Conservation (phyloP, 2,329 filamentous ascomycete genomes). For the Talaromyces sp. region DNA sequence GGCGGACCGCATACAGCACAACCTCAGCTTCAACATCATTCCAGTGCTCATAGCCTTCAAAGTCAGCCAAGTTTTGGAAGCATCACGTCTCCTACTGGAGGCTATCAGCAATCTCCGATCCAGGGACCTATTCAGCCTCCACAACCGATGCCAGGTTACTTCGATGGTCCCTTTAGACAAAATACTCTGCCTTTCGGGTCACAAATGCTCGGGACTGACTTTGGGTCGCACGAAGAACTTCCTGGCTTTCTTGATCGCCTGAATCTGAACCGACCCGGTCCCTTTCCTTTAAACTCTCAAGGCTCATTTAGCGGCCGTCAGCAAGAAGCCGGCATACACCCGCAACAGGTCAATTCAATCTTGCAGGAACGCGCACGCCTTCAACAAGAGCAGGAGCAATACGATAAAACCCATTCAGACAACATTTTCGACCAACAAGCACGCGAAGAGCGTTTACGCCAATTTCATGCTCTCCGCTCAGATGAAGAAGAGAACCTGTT, state of each 20-base stretch:
- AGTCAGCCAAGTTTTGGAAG: conserved; percentile 96
- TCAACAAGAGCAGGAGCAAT: conserved; percentile 60
- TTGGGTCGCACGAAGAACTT: conserved; percentile 67
- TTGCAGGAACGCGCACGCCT: conserved; percentile 59
- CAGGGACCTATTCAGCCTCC: conserved; percentile 57
- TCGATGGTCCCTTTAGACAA: conserved; percentile 55
- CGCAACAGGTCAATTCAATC: conserved; percentile 58
- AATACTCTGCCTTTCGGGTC: conserved; percentile 39
- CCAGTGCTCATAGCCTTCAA: conserved; percentile 90
- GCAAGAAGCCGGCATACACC: conserved; percentile 45
- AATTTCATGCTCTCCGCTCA: conserved; percentile 77
- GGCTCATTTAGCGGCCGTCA: conserved; percentile 47
- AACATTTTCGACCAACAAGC: conserved; percentile 50
- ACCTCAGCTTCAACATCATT: conserved; percentile 80
- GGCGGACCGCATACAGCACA: conserved; percentile 51
- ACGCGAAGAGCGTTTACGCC: conserved; percentile 67
- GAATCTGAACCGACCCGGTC: conserved; percentile 53
- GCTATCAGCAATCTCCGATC: conserved; percentile 60
- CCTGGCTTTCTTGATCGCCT: conserved; percentile 63
- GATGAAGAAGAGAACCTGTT: conserved; percentile 57
- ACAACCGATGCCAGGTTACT: conserved; percentile 63
- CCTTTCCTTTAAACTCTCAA: conserved; percentile 48
- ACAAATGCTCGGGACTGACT: conserved; percentile 44
- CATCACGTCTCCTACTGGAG: conserved; percentile 75
- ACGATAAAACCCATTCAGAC: conserved; percentile 43